These are phyloP conservation scores for Amauroascus niger DNA, from an alignment of 2,329 filamentous ascomycete genomes.

Conservation along the genomic window DNA sequence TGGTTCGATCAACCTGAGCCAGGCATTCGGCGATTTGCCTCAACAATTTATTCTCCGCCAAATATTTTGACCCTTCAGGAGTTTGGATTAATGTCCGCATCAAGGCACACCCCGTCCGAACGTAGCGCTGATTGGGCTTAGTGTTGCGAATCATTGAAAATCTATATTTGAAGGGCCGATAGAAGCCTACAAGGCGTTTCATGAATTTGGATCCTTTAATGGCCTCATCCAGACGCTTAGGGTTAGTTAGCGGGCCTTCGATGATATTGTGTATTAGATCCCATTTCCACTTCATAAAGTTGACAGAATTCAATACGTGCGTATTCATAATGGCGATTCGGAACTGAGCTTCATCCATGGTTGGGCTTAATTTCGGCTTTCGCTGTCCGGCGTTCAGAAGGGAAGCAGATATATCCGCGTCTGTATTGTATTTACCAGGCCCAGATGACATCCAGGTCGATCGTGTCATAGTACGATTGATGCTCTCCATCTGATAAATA, in stretches of 20 bases:
- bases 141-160: conserved; percentile 87
- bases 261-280: conserved; percentile 82
- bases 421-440: conserved; percentile 35
- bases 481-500: conserved; percentile 95
- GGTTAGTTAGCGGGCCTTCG: conserved; percentile 81
- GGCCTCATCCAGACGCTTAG: conserved; percentile 86
- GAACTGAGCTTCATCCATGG: conserved; percentile 56
- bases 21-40: conserved; percentile 92
- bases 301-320: conserved; percentile 77
- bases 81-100: conserved; percentile 81
- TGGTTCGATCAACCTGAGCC: conserved; percentile 84
- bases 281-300: conserved; percentile 96
- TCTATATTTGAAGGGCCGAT: conserved; percentile 90
- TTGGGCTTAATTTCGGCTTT: conserved; percentile 48
- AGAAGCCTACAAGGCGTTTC: conserved; percentile 88
- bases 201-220: conserved; percentile 93
- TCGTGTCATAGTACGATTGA: conserved; percentile 82
- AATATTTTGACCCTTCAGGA: conserved; percentile 69
- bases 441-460: conserved; percentile 47
- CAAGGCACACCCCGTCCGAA: conserved; percentile 77
- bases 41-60: conserved; percentile 85
- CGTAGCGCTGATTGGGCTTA: conserved; percentile 86
- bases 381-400: conserved; percentile 33
- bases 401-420: conserved; percentile 39
- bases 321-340: conserved; percentile 58